Conservation (phyloP, 352 stramenopile genomes). For the Halophytophthora polymorphica region DNA sequence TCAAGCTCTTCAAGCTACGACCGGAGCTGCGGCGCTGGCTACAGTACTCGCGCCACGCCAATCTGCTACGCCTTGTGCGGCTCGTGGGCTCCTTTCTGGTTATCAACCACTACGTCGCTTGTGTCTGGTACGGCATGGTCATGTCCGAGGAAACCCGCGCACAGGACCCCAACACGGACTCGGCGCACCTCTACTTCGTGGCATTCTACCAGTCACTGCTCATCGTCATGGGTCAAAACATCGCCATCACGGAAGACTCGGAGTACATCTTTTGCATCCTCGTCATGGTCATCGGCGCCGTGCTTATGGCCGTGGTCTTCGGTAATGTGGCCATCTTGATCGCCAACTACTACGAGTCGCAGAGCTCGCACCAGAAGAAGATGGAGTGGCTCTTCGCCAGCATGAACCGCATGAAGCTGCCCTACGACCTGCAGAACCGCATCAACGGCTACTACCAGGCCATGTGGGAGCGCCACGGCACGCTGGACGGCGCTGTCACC, state of each 20-base stretch:
- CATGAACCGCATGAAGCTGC: conserved; percentile 81
- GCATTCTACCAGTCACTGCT: conserved; percentile 68
- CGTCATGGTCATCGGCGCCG: conserved; percentile 64
- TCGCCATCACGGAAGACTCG: conserved; percentile 55
- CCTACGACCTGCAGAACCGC: conserved; percentile 72
- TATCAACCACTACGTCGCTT: conserved; percentile 79
- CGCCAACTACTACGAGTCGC: conserved; percentile 82
- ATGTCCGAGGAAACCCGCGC: conserved; percentile 52
- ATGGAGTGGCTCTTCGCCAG: conserved; percentile 86
- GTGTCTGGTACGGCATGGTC: conserved; percentile 68
- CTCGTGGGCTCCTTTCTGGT: conserved; percentile 68
- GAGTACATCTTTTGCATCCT: conserved; percentile 77
- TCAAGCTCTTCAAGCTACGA: conserved; percentile 73
- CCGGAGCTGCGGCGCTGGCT: conserved; percentile 76
- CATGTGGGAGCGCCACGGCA: conserved; percentile 84
- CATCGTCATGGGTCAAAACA: conserved; percentile 81
- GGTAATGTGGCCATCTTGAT: conserved; percentile 85
- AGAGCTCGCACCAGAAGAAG: conserved; percentile 82
- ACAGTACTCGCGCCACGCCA: conserved; percentile 77
- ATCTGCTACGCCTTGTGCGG: conserved; percentile 63
- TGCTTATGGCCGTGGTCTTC: conserved; percentile 86
- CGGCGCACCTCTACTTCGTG: conserved; percentile 52
- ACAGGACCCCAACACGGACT: conserved; percentile 22
- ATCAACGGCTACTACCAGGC: conserved; percentile 87
- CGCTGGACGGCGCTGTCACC: conserved; percentile 67